A percentile compares a stretch with the other conserved stretches of the same genome.
Evolutionary conservation across 345 rosid genomes (phyloP).

Genomic region (Streptanthus diversifolius): DNA sequence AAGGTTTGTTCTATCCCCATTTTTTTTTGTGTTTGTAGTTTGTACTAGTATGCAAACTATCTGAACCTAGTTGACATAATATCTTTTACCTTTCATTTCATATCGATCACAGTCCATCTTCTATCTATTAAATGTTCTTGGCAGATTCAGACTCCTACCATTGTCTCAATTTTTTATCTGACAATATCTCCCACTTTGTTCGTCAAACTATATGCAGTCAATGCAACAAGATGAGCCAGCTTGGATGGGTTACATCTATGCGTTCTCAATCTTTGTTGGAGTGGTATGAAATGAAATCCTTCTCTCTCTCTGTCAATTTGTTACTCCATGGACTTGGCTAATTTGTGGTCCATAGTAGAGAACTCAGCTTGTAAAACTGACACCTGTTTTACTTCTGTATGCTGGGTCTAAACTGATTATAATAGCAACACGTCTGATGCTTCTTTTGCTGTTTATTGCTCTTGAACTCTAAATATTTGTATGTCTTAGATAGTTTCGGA

Average conservation of each 20-base stretch:
- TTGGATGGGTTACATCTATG: conserved; percentile 76
- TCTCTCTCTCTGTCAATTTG: background rate
- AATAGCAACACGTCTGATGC: background rate
- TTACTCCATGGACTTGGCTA: background rate
- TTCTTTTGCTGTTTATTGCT: background rate
- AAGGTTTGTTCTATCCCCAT: conserved; percentile 50
- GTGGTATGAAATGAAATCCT: conserved; percentile 28
- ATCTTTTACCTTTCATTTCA: background rate
- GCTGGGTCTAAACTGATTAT: background rate
- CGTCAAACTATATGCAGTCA: conserved; percentile 57
- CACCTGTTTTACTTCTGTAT: background rate
- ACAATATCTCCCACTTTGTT: conserved; percentile 22
- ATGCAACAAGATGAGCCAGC: conserved; percentile 96
- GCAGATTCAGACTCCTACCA: background rate
- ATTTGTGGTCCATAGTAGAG: background rate
- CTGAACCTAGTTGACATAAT: background rate
- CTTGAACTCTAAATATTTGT: background rate
- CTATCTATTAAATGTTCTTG: background rate
- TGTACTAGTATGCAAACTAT: background rate
- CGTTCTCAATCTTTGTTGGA: conserved; percentile 36
- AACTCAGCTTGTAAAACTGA: background rate
- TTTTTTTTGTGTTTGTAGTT: background rate
- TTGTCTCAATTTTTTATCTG: conserved; percentile 7
- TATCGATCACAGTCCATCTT: conserved; percentile 9
- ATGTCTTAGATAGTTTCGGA: background rate